Evolutionary conservation across 179 eudicot species (phyloP), one percentile per base, ranked within the genome.

Genomic region (Drosera spatulata): DNA sequence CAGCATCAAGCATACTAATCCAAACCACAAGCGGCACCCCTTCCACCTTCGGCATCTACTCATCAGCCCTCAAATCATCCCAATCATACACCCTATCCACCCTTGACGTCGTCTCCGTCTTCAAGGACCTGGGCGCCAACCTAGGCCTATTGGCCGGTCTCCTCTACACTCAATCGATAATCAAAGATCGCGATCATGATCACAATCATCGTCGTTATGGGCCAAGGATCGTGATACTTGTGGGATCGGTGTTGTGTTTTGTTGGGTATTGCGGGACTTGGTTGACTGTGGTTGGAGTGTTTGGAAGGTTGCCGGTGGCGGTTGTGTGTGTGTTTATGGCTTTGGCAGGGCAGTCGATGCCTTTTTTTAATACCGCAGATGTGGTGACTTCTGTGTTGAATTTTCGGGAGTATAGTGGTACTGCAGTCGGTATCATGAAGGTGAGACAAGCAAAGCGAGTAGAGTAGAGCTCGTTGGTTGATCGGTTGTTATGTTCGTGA

Each of bases 381-480:
- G 96, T 88, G 37, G 97, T 91, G n/a, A 88, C 97, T 4, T 87
- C 82, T 4, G 97, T 91, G 51, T 64, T 75, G 47, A 91, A 88
- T 61, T 91, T 91, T 53, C 70, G 80, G 53, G 76, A 69, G 63
- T 81, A 83, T 48, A 76, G 85, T 6, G 97, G 97, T 61, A 88
- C 96, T 53, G 80, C 80, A 43, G 85, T 91, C 53, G 97, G 97
- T n/a, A 88, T 91, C 56, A 91, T 88, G 97, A 91, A 91, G 96
- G 97, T 91, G 10, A 51, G 41, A 40, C 10, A 38, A 9, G 10
- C 33, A 5, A n/a, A 22, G 33, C 33, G 33, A 22, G 33, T 22
- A 22, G 33, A n/a, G n/a, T n/a, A n/a, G n/a, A n/a, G n/a, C n/a
- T n/a, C n/a, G n/a, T n/a, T n/a, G n/a, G n/a, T n/a, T n/a, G n/a